Conservation (phyloP, 345 rosid genomes). For the Fremontodendron californicum region DNA sequence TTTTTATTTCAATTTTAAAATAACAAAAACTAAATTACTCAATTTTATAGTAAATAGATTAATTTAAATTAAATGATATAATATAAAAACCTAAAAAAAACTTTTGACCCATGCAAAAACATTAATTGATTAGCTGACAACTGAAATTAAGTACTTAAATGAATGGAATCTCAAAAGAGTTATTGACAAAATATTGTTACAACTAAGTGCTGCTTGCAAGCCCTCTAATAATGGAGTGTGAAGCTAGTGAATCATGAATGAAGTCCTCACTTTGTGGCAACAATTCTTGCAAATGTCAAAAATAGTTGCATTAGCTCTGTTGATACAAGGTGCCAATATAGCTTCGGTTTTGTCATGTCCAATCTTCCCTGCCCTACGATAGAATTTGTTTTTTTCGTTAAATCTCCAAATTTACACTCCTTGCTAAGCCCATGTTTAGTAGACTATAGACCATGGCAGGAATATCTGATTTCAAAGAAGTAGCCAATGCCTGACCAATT, state of each 20-base stretch:
- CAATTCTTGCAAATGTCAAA: neutral
- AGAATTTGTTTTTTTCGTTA: slow-evolving; percentile 32
- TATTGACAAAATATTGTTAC: neutral
- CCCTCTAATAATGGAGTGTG: neutral
- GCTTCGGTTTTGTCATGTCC: neutral
- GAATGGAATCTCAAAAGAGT: neutral
- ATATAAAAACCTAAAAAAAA: too few species aligned
- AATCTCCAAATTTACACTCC: slow-evolving; percentile 44
- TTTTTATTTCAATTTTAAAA: too few species aligned
- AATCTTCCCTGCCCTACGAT: slow-evolving; percentile 10
- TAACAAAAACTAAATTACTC: too few species aligned
- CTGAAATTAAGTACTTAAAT: too few species aligned
- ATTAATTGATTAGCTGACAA: too few species aligned
- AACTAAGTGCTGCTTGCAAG: neutral
- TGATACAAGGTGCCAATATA: neutral
- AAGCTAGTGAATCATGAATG: neutral
- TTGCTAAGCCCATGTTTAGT: slow-evolving; percentile 38
- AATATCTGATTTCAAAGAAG: slow-evolving; percentile 47
- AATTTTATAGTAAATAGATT: too few species aligned
- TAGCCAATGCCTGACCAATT: slow-evolving; percentile 46
- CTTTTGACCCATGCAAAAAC: too few species aligned
- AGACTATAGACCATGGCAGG: slow-evolving; percentile 47
- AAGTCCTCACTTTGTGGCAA: neutral
- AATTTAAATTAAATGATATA: too few species aligned
- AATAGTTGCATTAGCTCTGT: neutral